phyloP scores from a whole-genome alignment of 2,329 filamentous ascomycete genomes.

The Lasiodiplodia sp. region DNA sequence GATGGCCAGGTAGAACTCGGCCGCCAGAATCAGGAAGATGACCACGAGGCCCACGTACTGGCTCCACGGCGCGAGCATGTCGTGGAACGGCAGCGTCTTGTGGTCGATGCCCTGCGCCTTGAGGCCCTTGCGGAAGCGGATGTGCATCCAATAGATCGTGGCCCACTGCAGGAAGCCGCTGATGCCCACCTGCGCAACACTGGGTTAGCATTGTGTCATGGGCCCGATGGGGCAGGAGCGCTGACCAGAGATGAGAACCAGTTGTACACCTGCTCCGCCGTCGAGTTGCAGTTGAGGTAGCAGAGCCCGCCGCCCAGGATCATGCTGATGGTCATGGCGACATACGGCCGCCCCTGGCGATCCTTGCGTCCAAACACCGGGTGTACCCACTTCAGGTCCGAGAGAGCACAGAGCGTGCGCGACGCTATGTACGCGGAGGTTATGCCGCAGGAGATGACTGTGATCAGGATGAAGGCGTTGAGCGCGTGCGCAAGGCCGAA shows the following conservation, averaged over 20 bases:
- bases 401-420: slow-evolving; percentile 26
- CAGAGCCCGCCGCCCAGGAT: slow-evolving; percentile 47
- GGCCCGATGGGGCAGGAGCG: slow-evolving; percentile 39
- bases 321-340: slow-evolving; percentile 39
- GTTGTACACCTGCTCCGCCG: slow-evolving; percentile 52
- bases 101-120: slow-evolving; percentile 37
- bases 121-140: slow-evolving; percentile 42
- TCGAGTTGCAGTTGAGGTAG: slow-evolving; percentile 52
- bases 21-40: slow-evolving; percentile 52
- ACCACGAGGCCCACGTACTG: slow-evolving; percentile 25
- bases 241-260: slow-evolving; percentile 60
- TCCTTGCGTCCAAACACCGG: slow-evolving; percentile 28
- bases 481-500: slow-evolving; percentile 47
- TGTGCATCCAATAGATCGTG: slow-evolving; percentile 43
- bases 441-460: slow-evolving; percentile 37
- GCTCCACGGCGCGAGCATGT: slow-evolving; percentile 27
- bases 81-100: slow-evolving; percentile 29
- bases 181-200: slow-evolving; percentile 36
- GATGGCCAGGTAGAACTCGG: slow-evolving; percentile 57
- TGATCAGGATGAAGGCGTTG: slow-evolving; percentile 35
- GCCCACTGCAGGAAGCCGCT: slow-evolving; percentile 46
- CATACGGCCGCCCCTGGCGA: slow-evolving; percentile 33
- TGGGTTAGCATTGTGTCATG: slow-evolving; percentile 17
- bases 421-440: slow-evolving; percentile 37
- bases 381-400: slow-evolving; percentile 30